These are phyloP conservation scores for Verticillium nubilum DNA, from an alignment of 2,329 filamentous ascomycete species.

Conservation along the genomic window DNA sequence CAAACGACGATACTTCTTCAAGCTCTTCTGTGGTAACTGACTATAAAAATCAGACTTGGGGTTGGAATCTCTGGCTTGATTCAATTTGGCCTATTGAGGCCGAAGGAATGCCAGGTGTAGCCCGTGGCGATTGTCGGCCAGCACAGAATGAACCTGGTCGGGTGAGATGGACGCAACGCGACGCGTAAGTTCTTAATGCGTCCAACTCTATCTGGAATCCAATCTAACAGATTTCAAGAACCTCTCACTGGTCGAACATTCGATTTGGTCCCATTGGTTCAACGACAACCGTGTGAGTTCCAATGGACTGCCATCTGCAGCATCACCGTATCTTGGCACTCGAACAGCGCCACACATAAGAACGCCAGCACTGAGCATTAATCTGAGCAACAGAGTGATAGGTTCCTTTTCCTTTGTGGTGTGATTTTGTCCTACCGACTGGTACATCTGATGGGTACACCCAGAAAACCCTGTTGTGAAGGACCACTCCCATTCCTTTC, in stretches of 20 bases:
- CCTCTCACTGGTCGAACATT: constrained; percentile 42
- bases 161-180: neutral
- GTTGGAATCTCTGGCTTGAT: constrained; percentile 7
- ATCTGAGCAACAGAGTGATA: too few species aligned
- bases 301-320: neutral
- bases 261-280: constrained; percentile 39
- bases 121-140: neutral
- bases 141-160: neutral
- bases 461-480: too few species aligned
- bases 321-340: too few species aligned
- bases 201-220: too few species aligned
- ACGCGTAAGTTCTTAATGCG: too few species aligned
- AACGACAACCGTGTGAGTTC: constrained; percentile 17
- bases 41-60: constrained; percentile 1
- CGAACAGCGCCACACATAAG: too few species aligned
- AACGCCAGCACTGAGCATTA: too few species aligned
- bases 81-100: neutral
- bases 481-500: too few species aligned
- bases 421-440: too few species aligned
- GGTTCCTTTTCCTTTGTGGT: too few species aligned
- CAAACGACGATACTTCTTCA: neutral
- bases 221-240: constrained; percentile 14
- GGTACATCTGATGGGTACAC: too few species aligned
- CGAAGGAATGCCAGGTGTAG: neutral
- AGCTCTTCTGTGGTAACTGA: constrained; percentile 3